phyloP scores from a whole-genome alignment of 441 rosid genomes.

The Capsella rubella region DNA sequence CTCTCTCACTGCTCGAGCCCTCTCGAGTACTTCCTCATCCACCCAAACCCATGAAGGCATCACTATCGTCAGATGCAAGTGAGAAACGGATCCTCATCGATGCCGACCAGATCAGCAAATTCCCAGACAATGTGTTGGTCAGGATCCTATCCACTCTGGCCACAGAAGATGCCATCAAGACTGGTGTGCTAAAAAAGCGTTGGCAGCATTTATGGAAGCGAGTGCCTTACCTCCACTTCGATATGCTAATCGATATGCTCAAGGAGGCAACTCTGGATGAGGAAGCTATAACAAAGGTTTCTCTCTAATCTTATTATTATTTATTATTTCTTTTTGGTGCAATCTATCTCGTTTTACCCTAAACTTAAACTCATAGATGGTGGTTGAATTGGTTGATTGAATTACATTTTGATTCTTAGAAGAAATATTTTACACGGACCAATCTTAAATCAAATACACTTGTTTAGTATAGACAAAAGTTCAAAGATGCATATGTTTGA shows the following conservation, averaged over 20 bases:
- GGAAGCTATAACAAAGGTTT: slow-evolving; percentile 22
- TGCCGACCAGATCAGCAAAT: neutral
- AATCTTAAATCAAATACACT: neutral
- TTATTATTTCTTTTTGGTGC: too few relatives aligned
- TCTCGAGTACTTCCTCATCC: neutral
- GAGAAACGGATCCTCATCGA: neutral
- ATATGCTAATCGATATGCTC: neutral
- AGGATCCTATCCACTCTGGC: neutral
- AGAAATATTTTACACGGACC: neutral
- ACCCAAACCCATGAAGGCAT: neutral
- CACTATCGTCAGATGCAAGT: neutral
- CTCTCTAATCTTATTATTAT: neutral
- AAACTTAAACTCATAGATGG: neutral
- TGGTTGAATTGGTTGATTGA: neutral
- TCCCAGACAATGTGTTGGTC: slow-evolving; percentile 11
- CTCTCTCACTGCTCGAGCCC: neutral
- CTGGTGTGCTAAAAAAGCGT: slow-evolving; percentile 8
- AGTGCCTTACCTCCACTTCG: neutral
- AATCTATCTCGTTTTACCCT: neutral
- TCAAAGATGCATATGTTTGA: neutral
- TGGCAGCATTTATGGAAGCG: slow-evolving; percentile 29
- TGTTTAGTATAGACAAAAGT: neutral
- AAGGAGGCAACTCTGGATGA: neutral
- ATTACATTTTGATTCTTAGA: neutral
- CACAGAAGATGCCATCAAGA: slow-evolving; percentile 3